These are phyloP conservation scores for Lobosporangium transversale DNA, from an alignment of 192 early-diverging fungal genomes.

Conservation along the genomic window DNA sequence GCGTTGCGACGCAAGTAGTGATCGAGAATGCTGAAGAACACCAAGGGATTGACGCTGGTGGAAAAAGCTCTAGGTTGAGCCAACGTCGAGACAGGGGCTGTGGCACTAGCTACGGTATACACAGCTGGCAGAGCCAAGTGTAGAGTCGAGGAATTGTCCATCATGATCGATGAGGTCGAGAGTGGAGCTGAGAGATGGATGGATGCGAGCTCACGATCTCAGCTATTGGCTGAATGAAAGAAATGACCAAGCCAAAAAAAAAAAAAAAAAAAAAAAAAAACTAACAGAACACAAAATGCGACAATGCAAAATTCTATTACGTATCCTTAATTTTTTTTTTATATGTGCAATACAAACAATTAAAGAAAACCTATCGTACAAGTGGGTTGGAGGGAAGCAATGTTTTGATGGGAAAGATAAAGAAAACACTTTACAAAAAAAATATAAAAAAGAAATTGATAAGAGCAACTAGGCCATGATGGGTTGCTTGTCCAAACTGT, in stretches of 20 bases:
- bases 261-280: no score
- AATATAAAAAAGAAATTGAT: not conserved
- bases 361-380: constrained; percentile 18
- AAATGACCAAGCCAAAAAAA: not conserved
- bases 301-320: not conserved
- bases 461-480: constrained; percentile 16
- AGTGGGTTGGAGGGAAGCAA: not conserved
- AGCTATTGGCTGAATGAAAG: not conserved
- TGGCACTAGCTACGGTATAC: constrained; percentile 46
- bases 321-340: constrained; percentile 2
- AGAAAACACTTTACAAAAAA: constrained; percentile 8
- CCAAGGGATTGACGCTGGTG: constrained; percentile 78
- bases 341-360: not conserved
- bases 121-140: constrained; percentile 52
- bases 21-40: constrained; percentile 92
- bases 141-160: constrained; percentile 52
- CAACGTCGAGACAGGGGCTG: constrained; percentile 29
- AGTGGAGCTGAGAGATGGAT: constrained; percentile 4
- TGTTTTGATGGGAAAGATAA: no score
- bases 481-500: constrained; percentile 46
- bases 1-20: constrained; percentile 90
- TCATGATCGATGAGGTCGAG: constrained; percentile 22
- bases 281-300: no score
- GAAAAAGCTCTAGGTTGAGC: constrained; percentile 64
- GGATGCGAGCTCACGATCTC: constrained; percentile 1